Evolutionary conservation across 768 basidiomycete species (phyloP).

Genomic region (Ramaria sp.): DNA sequence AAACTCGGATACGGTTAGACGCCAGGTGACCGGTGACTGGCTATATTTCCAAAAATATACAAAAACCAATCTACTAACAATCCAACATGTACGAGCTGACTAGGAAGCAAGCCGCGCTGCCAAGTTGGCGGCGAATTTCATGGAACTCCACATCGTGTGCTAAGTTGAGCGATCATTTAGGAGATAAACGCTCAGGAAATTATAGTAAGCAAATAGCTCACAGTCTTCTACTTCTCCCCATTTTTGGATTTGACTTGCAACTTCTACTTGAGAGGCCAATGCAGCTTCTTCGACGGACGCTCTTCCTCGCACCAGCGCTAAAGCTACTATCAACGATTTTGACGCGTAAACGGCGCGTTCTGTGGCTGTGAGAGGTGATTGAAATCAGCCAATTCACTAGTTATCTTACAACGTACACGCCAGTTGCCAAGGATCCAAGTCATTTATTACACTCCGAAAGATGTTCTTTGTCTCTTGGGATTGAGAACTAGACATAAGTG

Average conservation of each 20-base stretch:
- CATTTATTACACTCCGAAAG: conserved; percentile 43
- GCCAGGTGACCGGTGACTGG: too few relatives aligned
- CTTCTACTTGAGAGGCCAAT: conserved; percentile 81
- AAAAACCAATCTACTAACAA: too few relatives aligned
- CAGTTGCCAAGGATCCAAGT: conserved; percentile 76
- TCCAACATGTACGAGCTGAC: conserved; percentile 3
- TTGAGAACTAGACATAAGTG: conserved; percentile 62
- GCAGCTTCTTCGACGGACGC: conserved; percentile 79
- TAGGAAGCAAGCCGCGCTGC: conserved; percentile 62
- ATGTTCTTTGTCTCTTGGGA: conserved; percentile 53
- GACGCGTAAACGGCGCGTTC: conserved; percentile 83
- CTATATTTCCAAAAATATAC: too few relatives aligned
- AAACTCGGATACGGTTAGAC: too few relatives aligned
- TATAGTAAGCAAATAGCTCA: conserved; percentile 34
- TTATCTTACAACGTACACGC: conserved; percentile 49
- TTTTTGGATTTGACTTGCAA: conserved; percentile 86
- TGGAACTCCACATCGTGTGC: conserved; percentile 98
- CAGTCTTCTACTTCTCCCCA: conserved; percentile 99
- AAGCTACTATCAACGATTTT: conserved; percentile 82
- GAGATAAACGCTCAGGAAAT: background rate
- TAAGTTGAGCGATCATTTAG: conserved; percentile 22
- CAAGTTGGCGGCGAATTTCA: conserved; percentile 79
- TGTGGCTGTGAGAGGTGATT: conserved; percentile 45
- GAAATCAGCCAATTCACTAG: background rate
- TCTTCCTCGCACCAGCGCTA: conserved; percentile 71